phyloP scores from a whole-genome alignment of 1,284 basidiomycete genomes.

The Rhodotorula sp. region DNA sequence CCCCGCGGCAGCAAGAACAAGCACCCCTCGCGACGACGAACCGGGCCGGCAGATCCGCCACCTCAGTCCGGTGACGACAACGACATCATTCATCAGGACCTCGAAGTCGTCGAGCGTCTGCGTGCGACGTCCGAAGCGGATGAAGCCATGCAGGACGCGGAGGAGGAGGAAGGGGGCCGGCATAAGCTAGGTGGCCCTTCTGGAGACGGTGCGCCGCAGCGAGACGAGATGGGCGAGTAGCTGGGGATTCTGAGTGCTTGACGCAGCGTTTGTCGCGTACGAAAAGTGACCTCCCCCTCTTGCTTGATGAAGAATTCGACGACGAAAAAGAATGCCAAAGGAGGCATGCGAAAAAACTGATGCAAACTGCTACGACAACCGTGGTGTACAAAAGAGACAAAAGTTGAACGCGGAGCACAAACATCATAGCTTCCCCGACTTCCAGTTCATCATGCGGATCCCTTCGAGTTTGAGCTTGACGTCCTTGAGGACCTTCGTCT shows the following conservation, averaged over 20 bases:
- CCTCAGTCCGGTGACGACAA: background rate
- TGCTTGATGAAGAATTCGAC: background rate
- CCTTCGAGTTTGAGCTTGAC: constrained; percentile 43
- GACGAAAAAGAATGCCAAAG: background rate
- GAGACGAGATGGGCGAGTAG: no score
- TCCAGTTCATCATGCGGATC: constrained; percentile 32
- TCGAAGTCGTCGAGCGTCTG: background rate
- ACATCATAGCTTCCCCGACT: constrained; percentile 22
- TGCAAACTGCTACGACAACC: background rate
- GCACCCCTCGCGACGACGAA: background rate
- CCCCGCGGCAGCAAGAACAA: constrained; percentile 18
- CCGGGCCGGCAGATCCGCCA: background rate
- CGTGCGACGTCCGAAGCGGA: no score
- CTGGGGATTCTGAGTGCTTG: no score
- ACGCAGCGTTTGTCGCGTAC: no score
- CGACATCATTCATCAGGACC: background rate
- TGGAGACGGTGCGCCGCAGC: background rate
- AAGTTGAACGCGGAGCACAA: background rate
- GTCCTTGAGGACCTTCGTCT: constrained; percentile 44
- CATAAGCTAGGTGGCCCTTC: background rate
- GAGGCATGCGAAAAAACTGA: background rate
- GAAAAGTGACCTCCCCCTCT: background rate
- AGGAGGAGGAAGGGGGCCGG: background rate
- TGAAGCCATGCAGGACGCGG: background rate
- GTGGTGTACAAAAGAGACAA: background rate